Evolutionary conservation across 73 alveolate species (phyloP).

Genomic region (Paramecium biaurelia): DNA sequence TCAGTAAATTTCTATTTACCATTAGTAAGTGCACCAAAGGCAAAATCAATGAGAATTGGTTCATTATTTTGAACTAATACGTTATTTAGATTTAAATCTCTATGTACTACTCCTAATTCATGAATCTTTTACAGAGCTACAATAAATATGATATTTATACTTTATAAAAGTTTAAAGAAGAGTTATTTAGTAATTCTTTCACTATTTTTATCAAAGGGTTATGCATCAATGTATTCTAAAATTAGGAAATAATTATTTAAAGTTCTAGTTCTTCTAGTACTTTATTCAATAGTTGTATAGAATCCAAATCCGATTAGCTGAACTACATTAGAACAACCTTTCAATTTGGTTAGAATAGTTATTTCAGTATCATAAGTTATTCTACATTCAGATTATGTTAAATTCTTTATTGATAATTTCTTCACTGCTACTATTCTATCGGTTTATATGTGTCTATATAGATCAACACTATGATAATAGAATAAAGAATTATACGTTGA

Average conservation of each 20-base stretch:
- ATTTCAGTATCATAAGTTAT: conserved; percentile 8
- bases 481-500: neutral
- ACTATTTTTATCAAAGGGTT: neutral
- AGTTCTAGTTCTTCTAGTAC: conserved; percentile 21
- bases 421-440: neutral
- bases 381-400: neutral
- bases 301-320: conserved; percentile 12
- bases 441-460: neutral
- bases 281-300: neutral
- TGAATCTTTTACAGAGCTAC: neutral
- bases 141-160: neutral
- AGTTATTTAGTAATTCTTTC: neutral
- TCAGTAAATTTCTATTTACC: conserved; percentile 18
- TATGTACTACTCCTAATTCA: neutral
- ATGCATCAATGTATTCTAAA: neutral
- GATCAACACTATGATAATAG: conserved; percentile 16
- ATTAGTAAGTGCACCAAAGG: neutral
- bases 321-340: neutral
- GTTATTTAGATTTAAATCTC: conserved; percentile 30
- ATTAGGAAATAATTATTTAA: neutral
- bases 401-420: neutral
- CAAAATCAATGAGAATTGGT: neutral
- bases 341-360: neutral
- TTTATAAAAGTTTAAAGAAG: neutral
- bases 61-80: neutral